Evolutionary conservation across 768 basidiomycete species (phyloP).

Genomic region (Collybiopsis confluens): DNA sequence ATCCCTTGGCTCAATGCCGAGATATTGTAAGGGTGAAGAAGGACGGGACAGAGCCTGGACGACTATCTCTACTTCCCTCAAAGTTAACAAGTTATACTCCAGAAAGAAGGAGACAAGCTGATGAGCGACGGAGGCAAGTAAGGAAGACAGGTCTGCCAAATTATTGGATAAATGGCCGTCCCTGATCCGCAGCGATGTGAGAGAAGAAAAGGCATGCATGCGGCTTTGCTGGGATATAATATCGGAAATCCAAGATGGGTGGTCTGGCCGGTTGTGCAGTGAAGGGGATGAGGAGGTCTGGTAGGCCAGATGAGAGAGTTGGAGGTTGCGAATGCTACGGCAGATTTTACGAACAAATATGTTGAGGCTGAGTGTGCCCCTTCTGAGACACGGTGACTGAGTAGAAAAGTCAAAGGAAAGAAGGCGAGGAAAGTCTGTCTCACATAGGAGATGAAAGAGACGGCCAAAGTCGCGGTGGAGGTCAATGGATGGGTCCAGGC

Average conservation of each 20-base stretch:
- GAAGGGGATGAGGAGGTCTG: too few species aligned
- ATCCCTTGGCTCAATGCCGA: not conserved
- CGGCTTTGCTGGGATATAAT: too few species aligned
- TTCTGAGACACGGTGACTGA: constrained; percentile 37
- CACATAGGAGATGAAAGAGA: constrained; percentile 28
- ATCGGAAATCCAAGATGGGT: too few species aligned
- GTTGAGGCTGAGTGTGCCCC: constrained; percentile 24
- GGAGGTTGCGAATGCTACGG: constrained; percentile 11
- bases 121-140: not conserved
- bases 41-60: not conserved
- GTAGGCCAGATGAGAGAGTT: too few species aligned
- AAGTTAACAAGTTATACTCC: too few species aligned
- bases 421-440: constrained; percentile 34
- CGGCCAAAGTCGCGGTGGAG: constrained; percentile 36
- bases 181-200: not conserved
- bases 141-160: too few species aligned
- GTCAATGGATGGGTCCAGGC: constrained; percentile 29
- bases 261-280: too few species aligned
- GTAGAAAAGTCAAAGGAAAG: constrained; percentile 32
- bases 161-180: not conserved
- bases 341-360: constrained; percentile 32
- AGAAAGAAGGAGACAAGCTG: not conserved
- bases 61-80: too few species aligned
- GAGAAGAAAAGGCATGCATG: not conserved
- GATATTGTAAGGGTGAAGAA: not conserved